A percentile compares a stretch with the other conserved stretches of the same genome.
Conservation (phyloP, 805 yeast species). For the Wickerhamiella cacticola region DNA sequence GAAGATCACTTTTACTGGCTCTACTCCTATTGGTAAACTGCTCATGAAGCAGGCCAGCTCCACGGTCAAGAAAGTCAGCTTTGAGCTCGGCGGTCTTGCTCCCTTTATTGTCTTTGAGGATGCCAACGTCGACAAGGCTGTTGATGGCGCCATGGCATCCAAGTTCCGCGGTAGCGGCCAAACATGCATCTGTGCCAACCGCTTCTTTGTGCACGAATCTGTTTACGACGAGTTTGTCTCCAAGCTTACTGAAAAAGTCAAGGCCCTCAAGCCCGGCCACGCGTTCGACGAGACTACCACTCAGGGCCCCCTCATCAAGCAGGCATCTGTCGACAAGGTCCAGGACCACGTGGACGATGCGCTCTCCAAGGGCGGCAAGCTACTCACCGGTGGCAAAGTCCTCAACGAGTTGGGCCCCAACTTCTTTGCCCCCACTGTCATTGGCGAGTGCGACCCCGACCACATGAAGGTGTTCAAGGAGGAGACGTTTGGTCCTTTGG, state of each 20-base stretch:
- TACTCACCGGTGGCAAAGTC: conserved; percentile 48
- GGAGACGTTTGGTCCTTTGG: conserved; percentile 76
- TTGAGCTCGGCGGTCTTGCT: conserved; percentile 75
- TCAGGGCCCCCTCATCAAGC: conserved; percentile 67
- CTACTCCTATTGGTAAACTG: conserved; percentile 59
- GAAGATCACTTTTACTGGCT: conserved; percentile 69
- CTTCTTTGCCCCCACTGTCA: conserved; percentile 57
- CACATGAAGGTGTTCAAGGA: conserved; percentile 46
- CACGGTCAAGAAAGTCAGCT: conserved; percentile 55
- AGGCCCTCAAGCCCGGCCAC: conserved; percentile 43
- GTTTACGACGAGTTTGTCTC: conserved; percentile 52
- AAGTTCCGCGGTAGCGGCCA: conserved; percentile 72
- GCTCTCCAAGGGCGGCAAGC: conserved; percentile 47
- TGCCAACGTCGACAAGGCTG: conserved; percentile 55
- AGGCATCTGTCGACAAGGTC: conserved; percentile 50
- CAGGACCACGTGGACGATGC: conserved; percentile 55
- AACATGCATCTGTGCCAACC: conserved; percentile 71
- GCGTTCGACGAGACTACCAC: conserved; percentile 49
- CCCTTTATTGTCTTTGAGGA: conserved; percentile 67
- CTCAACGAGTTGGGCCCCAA: conserved; percentile 46
- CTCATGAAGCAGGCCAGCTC: conserved; percentile 48
- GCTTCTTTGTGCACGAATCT: conserved; percentile 51
- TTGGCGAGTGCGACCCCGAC: conserved; percentile 44
- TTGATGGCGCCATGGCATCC: conserved; percentile 50
- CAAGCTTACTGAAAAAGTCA: conserved; percentile 38